Conservation (phyloP, 176 grass and related monocot genomes). For the Musa troglodytarum region DNA sequence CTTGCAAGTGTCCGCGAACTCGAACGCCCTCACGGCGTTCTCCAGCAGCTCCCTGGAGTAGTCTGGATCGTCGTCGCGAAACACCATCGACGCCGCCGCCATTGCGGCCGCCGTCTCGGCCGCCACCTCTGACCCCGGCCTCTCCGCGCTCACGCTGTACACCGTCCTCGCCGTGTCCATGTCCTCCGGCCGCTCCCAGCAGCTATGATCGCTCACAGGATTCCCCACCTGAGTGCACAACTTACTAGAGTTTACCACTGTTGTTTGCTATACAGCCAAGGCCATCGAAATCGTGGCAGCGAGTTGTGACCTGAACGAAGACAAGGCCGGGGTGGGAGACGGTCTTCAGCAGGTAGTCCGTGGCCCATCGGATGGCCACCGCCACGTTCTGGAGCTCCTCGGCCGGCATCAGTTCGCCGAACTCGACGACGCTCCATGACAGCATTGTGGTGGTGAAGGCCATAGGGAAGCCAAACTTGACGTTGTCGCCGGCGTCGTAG, state of each 20-base stretch:
- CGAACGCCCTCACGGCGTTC: conserved; percentile 43
- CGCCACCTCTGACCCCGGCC: conserved; percentile 70
- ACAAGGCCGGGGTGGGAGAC: conserved; percentile 57
- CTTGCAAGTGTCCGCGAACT: conserved; percentile 74
- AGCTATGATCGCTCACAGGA: conserved; percentile 61
- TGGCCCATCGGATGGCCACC: conserved; percentile 56
- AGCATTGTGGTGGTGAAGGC: conserved; percentile 95
- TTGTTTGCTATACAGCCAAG: too few relatives aligned
- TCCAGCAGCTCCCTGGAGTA: conserved; percentile 53
- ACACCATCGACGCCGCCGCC: conserved; percentile 81
- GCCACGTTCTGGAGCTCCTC: conserved; percentile 46
- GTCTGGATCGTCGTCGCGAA: conserved; percentile 35
- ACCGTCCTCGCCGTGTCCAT: conserved; percentile 85
- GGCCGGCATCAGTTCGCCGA: conserved; percentile 56
- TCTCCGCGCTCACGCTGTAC: conserved; percentile 58
- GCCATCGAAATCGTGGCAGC: too few relatives aligned
- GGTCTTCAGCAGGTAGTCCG: conserved; percentile 93
- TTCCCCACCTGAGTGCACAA: conserved; percentile 47
- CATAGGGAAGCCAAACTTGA: conserved; percentile 94
- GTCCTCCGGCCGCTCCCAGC: conserved; percentile 94
- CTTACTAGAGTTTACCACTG: not conserved
- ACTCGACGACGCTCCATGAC: conserved; percentile 77
- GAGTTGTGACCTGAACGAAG: conserved; percentile 57
- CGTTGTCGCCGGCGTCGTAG: conserved; percentile 91
- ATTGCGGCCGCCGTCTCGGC: conserved; percentile 84